Conservation (phyloP, 176 grass and related monocot genomes). For the Poa pratensis region DNA sequence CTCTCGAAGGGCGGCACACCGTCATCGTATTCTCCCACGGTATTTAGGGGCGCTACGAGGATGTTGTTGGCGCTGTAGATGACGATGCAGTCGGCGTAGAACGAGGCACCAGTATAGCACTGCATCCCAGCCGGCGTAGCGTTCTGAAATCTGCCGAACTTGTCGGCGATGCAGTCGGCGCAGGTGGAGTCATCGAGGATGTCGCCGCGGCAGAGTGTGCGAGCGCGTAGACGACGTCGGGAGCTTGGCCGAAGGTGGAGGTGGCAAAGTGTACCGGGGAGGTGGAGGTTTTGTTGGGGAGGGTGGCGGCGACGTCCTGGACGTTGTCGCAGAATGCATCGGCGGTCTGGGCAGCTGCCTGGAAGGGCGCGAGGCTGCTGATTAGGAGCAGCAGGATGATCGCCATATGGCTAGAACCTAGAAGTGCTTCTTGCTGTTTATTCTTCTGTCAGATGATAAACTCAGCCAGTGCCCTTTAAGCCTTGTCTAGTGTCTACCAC, state of each 20-base stretch:
- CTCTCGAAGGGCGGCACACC: not conserved
- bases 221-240: not conserved
- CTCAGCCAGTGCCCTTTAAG: not conserved
- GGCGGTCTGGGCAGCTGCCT: not conserved
- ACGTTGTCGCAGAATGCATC: constrained; percentile 3
- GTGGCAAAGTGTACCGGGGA: constrained; percentile 12
- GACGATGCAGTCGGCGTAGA: not conserved
- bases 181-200: not conserved
- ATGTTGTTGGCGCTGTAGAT: not conserved
- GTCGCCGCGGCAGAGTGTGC: not conserved
- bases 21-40: not conserved
- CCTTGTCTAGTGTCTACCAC: not conserved
- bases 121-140: not conserved
- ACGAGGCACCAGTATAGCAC: not conserved
- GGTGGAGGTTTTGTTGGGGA: constrained; percentile 10
- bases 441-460: not conserved
- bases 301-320: not conserved
- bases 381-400: not conserved
- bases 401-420: not conserved
- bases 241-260: not conserved
- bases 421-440: not conserved
- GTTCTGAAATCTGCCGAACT: not conserved
- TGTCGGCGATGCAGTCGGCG: not conserved
- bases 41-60: not conserved
- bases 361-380: not conserved